Evolutionary conservation across 1,284 basidiomycete species (phyloP), one percentile per base, ranked within the genome.

Genomic region (Ceratobasidium sp.): DNA sequence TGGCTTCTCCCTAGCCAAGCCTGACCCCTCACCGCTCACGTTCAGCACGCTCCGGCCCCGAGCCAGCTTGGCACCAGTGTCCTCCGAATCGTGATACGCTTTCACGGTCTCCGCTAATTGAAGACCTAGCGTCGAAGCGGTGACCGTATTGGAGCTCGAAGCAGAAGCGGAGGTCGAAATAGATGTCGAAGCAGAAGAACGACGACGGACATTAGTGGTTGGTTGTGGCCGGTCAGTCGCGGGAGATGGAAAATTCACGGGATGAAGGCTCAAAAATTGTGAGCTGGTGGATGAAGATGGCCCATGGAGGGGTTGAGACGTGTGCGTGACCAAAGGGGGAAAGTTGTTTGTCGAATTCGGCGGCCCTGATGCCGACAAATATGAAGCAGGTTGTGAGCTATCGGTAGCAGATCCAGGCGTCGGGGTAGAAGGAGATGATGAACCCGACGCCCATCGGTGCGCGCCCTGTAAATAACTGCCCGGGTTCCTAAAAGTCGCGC

Each of bases 1-100:
- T 35, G 82, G 65, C 73, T 74, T 78, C 42, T 68, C 62, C 29
- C 67, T 57, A n/a, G 53, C 38, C 35, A 68, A 53, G 27, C 45
- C 43, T 12, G 60, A 64, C 3, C 53, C 55, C 35, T 58, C 42
- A 32, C 31, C 55, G 50, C 52, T 47, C 42, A 67, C 34, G 55
- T 67, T 54, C 40, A 67, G 29, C n/a, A 42, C 35, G 17, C 34
- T 54, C 31, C 64, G 27, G 20, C 40, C 35, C 10, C 52, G 45
- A 29, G 64, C 64, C 17, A 54, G 50, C 38, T 67, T 67, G 32
- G 52, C 40, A 22, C 43, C 22, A 6, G 60, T 52, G 27, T 32
- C 47, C 27, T 65, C 64, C n/a, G 64, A 20, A 13, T 13, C 17
- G 35, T 55, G 50, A 17, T 27, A 42, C n/a, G 40, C 34, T 7